Percentiles rank a stretch among this genome's conserved stretches.
Evolutionary conservation across 495 filamentous ascomycete species (phyloP).

Genomic region (Aspergillus kassunensis): DNA sequence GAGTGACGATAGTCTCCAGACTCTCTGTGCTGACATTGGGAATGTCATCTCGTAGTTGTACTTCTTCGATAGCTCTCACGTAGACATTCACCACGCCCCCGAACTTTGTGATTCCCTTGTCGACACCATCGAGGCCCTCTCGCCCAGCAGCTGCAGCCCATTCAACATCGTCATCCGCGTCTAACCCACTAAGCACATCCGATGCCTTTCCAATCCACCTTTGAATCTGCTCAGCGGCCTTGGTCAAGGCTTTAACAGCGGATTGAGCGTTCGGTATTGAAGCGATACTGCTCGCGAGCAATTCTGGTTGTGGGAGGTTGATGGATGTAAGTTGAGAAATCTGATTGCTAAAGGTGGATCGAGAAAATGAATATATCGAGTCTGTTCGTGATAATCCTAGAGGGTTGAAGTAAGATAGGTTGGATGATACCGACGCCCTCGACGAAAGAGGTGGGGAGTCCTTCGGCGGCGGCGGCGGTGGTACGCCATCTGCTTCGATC

Average conservation of each 20-base stretch:
- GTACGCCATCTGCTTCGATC: constrained; percentile 30
- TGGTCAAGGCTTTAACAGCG: constrained; percentile 71
- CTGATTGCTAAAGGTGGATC: constrained; percentile 86
- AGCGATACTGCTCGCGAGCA: constrained; percentile 73
- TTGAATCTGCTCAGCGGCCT: constrained; percentile 83
- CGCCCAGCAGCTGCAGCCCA: constrained; percentile 93
- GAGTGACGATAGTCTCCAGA: constrained; percentile 65
- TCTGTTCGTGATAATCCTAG: constrained; percentile 54
- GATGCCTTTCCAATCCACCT: constrained; percentile 88
- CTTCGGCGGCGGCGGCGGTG: constrained; percentile 38
- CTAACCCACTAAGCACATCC: constrained; percentile 77
- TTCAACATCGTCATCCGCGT: constrained; percentile 93
- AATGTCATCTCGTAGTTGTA: constrained; percentile 79
- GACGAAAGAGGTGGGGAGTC: constrained; percentile 34
- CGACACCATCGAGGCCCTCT: constrained; percentile 84
- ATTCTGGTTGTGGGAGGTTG: constrained; percentile 74
- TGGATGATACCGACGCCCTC: constrained; percentile 39
- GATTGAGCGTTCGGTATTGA: constrained; percentile 75
- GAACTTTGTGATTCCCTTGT: constrained; percentile 79
- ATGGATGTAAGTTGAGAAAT: constrained; percentile 83
- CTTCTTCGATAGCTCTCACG: constrained; percentile 80
- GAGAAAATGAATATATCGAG: constrained; percentile 84
- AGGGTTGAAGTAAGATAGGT: constrained; percentile 52
- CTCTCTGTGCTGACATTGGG: constrained; percentile 61
- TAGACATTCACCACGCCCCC: constrained; percentile 86